Base-by-base conservation (phyloP, 2,329 filamentous ascomycete species). In the Magnaporthiopsis poae region DNA sequence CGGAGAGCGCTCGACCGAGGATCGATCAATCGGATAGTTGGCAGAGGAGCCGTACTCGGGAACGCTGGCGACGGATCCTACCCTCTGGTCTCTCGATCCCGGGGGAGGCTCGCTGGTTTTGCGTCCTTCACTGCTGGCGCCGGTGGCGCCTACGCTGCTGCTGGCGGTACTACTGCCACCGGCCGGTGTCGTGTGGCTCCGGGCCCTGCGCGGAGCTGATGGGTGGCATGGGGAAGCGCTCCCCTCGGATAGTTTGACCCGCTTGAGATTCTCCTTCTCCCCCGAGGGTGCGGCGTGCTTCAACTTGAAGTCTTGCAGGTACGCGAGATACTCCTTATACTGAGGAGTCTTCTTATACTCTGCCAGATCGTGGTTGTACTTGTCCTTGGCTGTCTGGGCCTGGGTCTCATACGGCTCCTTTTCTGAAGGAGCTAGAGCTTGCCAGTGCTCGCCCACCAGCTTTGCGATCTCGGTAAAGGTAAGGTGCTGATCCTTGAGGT, bases 391-490 rank as follows among this genome's bases (percentile, higher is more conserved):
- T 21, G 82, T 77, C 68, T 88, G 87, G 31, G 90, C 90, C 72
- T 90, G 86, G 59, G 83, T 84, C 74, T 94, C 90, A 71, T 85
- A 94, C 0, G 83, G 81, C 72, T 92, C 90, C 72, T 90, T 90
- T 70, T 90, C 87, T 0, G 80, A 76, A 0, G 86, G 81, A 1
- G 85, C 80, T 11, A 94, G 77, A 65, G 86, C 88, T 73, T 94
- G 90, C 90, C 90, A 94, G 72, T 90, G 86, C 73, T 94, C 90
- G 8, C 90, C 90, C 0, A 93, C 90, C 0, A 92, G 79, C 72
- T 93, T 93, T 13, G 90, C 90, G 69, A 94, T 92, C 72, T 93
- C 90, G 1, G 90, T 92, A 71, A 95, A 95, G 0, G 88, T 90
- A 5, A 94, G 78, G 63, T 89, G 90, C 67, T 90, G 87, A 3